phyloP scores from a whole-genome alignment of 768 basidiomycete species.

The Kockovaella imperatae region DNA sequence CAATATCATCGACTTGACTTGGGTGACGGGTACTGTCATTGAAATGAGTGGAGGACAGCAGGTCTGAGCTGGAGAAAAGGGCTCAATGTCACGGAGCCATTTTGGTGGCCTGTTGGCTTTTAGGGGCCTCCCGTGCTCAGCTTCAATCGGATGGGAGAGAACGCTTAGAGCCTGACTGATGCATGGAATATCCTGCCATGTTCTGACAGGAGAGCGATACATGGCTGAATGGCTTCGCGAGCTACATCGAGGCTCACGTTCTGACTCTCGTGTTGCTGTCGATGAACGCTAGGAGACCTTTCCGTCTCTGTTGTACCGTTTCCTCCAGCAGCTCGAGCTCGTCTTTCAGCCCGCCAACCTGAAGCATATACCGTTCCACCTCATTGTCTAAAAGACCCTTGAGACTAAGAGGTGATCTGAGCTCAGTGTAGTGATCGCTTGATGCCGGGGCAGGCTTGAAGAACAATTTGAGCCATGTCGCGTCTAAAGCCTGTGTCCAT shows the following conservation, averaged over 20 bases:
- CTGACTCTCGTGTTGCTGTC: too few species aligned
- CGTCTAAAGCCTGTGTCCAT: slow-evolving; percentile 10
- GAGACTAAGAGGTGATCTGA: slow-evolving; percentile 12
- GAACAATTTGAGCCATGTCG: slow-evolving; percentile 24
- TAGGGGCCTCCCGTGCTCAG: too few species aligned
- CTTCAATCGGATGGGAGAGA: too few species aligned
- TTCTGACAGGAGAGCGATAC: too few species aligned
- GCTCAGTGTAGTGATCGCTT: background rate
- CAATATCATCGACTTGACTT: background rate
- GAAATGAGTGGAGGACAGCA: slow-evolving; percentile 2
- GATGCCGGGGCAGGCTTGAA: slow-evolving; percentile 6
- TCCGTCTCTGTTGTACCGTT: background rate
- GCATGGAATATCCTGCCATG: too few species aligned
- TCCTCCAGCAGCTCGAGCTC: slow-evolving; percentile 7
- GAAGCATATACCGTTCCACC: slow-evolving; percentile 17
- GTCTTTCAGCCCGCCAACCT: slow-evolving; percentile 12
- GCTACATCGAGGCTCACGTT: too few species aligned
- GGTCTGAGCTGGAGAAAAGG: too few species aligned
- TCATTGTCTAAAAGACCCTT: slow-evolving; percentile 9
- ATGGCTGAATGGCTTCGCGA: too few species aligned
- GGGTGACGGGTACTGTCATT: slow-evolving; percentile 3
- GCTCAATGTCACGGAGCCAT: too few species aligned
- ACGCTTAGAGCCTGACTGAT: too few species aligned
- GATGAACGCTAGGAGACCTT: too few species aligned
- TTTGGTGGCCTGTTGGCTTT: too few species aligned